Conservation (phyloP, 129 eudicot species). For the Ambrosia trifida region DNA sequence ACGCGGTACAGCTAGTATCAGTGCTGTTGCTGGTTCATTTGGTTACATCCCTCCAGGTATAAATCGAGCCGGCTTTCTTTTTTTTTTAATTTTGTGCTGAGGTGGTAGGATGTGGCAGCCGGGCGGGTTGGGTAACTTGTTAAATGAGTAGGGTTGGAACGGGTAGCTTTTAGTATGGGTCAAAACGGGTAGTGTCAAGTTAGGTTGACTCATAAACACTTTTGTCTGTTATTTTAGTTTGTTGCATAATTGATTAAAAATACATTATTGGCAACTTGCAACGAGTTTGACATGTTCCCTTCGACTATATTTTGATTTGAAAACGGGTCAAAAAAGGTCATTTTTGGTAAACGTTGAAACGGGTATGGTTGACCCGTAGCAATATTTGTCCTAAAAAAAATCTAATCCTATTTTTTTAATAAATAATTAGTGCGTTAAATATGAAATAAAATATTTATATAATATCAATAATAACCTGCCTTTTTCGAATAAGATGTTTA, state of each 20-base stretch:
- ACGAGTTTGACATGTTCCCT: too few relatives aligned
- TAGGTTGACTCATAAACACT: not conserved
- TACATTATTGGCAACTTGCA: too few relatives aligned
- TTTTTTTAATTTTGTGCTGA: not conserved
- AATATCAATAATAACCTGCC: not conserved
- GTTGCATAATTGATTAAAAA: too few relatives aligned
- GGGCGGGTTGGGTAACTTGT: not conserved
- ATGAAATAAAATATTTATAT: not conserved
- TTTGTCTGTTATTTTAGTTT: too few relatives aligned
- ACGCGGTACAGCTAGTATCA: constrained; percentile 96
- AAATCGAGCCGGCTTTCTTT: not conserved
- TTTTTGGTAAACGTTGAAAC: not conserved
- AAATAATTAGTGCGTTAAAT: not conserved
- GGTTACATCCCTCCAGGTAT: constrained; percentile 99
- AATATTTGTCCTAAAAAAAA: not conserved
- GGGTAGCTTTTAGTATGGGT: not conserved
- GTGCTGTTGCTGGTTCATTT: constrained; percentile 99
- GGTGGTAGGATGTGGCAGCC: not conserved
- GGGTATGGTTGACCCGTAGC: not conserved
- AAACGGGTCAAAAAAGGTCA: not conserved
- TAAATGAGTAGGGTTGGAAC: not conserved
- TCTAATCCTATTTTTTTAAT: not conserved
- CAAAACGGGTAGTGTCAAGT: not conserved
- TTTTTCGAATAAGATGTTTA: too few relatives aligned
- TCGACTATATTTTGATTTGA: too few relatives aligned